phyloP scores from a whole-genome alignment of 768 basidiomycete species.

The Termitomyces sp. region DNA sequence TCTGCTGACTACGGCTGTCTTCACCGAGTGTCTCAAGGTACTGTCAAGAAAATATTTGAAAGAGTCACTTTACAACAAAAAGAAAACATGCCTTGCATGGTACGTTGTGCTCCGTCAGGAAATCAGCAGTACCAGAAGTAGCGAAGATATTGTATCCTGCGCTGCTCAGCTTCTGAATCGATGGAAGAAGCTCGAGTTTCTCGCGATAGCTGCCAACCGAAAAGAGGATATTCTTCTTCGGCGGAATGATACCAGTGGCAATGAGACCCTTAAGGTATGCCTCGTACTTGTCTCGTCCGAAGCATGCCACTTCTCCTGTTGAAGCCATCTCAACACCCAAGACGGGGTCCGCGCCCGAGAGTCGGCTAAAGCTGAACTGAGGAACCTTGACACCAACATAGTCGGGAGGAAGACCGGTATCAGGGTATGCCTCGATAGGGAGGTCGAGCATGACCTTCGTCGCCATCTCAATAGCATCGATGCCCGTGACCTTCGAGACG shows the following conservation, averaged over 20 bases:
- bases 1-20: slow-evolving; percentile 70
- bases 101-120: slow-evolving; percentile 94
- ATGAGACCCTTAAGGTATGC: slow-evolving; percentile 97
- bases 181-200: slow-evolving; percentile 93
- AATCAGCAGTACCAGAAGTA: slow-evolving; percentile 95
- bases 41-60: slow-evolving; percentile 27
- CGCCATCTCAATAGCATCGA: slow-evolving; percentile 98
- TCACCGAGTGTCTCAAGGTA: slow-evolving; percentile 88
- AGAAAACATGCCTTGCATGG: slow-evolving; percentile 73
- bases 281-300: slow-evolving; percentile 96
- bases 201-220: slow-evolving; percentile 97
- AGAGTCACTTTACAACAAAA: neutral
- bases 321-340: slow-evolving; percentile 99
- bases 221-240: slow-evolving; percentile 96
- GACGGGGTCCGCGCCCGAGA: slow-evolving; percentile 96
- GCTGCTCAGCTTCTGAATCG: slow-evolving; percentile 89
- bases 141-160: slow-evolving; percentile 97
- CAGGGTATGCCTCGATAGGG: slow-evolving; percentile 88
- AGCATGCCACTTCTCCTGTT: slow-evolving; percentile 98
- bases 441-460: slow-evolving; percentile 97
- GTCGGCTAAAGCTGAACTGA: slow-evolving; percentile 97
- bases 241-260: slow-evolving; percentile 90
- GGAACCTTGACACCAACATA: slow-evolving; percentile 99
- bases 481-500: slow-evolving; percentile 96
- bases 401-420: slow-evolving; percentile 77